Evolutionary conservation across 2,329 filamentous ascomycete genomes (phyloP).

Genomic region (Aureobasidium sp.): DNA sequence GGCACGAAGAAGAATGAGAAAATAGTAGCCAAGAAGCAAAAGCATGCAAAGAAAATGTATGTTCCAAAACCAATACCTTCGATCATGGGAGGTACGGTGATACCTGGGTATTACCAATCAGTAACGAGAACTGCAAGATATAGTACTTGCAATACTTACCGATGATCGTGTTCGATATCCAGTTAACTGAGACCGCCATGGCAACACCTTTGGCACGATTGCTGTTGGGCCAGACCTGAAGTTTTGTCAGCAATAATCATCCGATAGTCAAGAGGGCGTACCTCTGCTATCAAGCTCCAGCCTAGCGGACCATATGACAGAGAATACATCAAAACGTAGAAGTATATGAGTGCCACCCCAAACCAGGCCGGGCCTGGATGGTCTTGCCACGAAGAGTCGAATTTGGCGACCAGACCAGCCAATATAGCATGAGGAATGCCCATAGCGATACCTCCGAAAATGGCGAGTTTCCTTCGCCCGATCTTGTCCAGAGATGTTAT

Average conservation of each 20-base stretch:
- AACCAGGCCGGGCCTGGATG: conserved; percentile 19
- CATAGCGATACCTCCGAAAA: conserved; percentile 25
- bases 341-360: conserved; percentile 12
- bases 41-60: conserved; percentile 55
- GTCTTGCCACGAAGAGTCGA: conserved; percentile 20
- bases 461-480: conserved; percentile 52
- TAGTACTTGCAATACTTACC: background rate
- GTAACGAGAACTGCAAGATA: too few relatives aligned
- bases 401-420: conserved; percentile 21
- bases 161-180: conserved; percentile 41
- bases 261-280: too few relatives aligned
- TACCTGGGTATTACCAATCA: conserved; percentile 10
- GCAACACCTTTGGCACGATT: conserved; percentile 60
- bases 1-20: conserved; percentile 51
- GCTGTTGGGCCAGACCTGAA: conserved; percentile 54
- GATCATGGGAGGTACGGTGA: conserved; percentile 26
- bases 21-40: conserved; percentile 43
- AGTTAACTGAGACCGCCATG: conserved; percentile 56
- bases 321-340: conserved; percentile 42
- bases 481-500: conserved; percentile 60
- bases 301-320: conserved; percentile 40
- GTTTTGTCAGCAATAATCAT: too few relatives aligned
- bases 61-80: conserved; percentile 49
- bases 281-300: conserved; percentile 19
- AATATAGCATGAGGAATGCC: conserved; percentile 27